phyloP scores from a whole-genome alignment of 768 basidiomycete species.

The Favolaschia claudopus region DNA sequence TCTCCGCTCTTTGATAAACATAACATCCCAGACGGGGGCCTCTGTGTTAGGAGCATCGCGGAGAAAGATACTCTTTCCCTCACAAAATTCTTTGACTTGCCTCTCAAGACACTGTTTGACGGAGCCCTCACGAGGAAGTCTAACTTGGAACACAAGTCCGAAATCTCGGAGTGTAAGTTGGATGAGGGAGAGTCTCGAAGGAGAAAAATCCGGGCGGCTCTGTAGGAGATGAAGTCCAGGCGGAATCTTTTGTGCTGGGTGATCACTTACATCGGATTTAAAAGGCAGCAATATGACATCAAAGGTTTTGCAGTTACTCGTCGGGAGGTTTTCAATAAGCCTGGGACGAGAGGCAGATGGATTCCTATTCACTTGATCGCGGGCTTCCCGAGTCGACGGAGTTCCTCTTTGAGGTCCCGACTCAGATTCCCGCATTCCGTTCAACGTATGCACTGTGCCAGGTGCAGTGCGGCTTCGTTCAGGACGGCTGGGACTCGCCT shows the following conservation, averaged over 20 bases:
- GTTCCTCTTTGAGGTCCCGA: conserved; percentile 11
- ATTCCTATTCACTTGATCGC: neutral
- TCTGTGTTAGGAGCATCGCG: neutral
- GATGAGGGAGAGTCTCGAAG: neutral
- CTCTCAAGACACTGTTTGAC: neutral
- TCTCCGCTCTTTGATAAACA: neutral
- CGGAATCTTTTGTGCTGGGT: neutral
- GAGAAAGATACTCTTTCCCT: neutral
- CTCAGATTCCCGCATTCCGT: neutral
- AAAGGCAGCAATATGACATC: conserved; percentile 16
- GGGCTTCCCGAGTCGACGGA: conserved; percentile 3
- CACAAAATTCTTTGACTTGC: conserved; percentile 12
- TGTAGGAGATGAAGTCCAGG: neutral
- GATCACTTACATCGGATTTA: neutral
- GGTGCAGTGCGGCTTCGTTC: no score
- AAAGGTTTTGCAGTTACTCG: conserved; percentile 3
- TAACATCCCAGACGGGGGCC: conserved; percentile 2
- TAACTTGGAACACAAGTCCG: conserved; percentile 14
- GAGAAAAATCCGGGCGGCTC: neutral
- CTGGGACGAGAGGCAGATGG: neutral
- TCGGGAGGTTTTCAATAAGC: neutral
- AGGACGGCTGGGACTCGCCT: neutral
- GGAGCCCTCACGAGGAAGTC: conserved; percentile 2
- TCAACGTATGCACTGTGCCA: no score
- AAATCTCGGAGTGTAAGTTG: neutral